Conservation (phyloP, 2,329 filamentous ascomycete species). For the Nigrospora sphaerica region DNA sequence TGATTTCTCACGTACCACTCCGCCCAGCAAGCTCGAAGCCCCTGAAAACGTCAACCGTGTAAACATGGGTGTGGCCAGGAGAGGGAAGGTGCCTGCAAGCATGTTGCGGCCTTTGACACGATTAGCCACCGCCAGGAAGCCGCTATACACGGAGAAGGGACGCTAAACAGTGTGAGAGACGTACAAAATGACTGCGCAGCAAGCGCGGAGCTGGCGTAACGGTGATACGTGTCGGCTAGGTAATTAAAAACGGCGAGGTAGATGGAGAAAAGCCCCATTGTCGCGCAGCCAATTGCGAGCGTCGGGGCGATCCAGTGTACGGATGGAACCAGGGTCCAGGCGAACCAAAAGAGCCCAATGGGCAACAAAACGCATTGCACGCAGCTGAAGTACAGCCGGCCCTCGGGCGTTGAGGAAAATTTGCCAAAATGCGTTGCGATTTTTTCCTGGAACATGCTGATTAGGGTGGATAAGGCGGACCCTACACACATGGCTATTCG, state of each 20-base stretch:
- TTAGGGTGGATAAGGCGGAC: slow-evolving; percentile 54
- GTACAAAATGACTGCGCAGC: slow-evolving; percentile 83
- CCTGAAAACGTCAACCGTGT: slow-evolving; percentile 60
- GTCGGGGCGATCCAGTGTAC: slow-evolving; percentile 68
- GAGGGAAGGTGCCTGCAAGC: slow-evolving; percentile 71
- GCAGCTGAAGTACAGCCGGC: slow-evolving; percentile 77
- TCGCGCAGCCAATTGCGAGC: slow-evolving; percentile 65
- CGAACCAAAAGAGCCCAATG: slow-evolving; percentile 73
- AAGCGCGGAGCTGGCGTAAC: slow-evolving; percentile 77
- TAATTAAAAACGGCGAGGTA: slow-evolving; percentile 92
- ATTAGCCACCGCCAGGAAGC: too few species aligned
- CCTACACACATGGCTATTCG: slow-evolving; percentile 64
- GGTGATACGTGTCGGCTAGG: slow-evolving; percentile 79
- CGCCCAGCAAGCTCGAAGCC: slow-evolving; percentile 70
- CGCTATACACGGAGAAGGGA: too few species aligned
- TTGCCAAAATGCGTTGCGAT: slow-evolving; percentile 40
- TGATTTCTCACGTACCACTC: too few species aligned
- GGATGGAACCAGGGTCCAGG: slow-evolving; percentile 56
- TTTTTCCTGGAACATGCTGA: slow-evolving; percentile 69
- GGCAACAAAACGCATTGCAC: slow-evolving; percentile 69
- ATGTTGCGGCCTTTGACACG: slow-evolving; percentile 71
- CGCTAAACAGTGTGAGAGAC: too few species aligned
- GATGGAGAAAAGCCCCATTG: slow-evolving; percentile 79
- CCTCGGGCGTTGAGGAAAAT: too few species aligned
- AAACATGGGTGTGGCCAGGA: slow-evolving; percentile 71